Evolutionary conservation across 179 eudicot genomes (phyloP), one percentile per base, ranked within the genome.

Genomic region (Silene noctiflora): DNA sequence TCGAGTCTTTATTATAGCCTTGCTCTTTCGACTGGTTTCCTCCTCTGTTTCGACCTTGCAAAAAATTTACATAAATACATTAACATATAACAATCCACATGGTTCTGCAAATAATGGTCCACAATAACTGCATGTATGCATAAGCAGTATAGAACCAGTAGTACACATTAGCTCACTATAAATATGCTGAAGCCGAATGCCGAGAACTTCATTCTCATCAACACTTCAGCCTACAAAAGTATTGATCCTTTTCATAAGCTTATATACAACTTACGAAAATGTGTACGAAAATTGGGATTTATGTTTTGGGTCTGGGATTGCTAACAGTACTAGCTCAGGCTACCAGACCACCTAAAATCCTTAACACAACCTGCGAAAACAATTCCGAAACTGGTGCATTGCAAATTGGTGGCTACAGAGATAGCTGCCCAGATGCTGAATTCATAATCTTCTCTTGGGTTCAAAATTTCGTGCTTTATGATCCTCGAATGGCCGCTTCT

Each of bases 401-500:
- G 72, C 79, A 25, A 44, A 53, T 78, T 5, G 91, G 85, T 31
- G 77, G 77, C 19, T 90, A 92, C 74, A 29, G 56, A 44, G 83
- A 87, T 1, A 86, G 81, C 22, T 92, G 96, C 71, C 96, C 97
- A 0, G 89, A 88, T 77, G 89, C 89, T 11, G 96, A 92, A 72
- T 76, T 83, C 4, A 79, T 92, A 27, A 76, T 92, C 71, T 88
- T 87, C 75, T 84, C 93, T 0, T 78, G 89, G 89, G 88, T 93
- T 5, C 86, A 80, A 44, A 78, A 77, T 76, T 92, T 89, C 1
- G 83, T 88, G 3, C 64, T 86, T 3, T 83, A 86, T 25, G 97
- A 93, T 67, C 89, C 97, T 14, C 83, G 97, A 20, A 89, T 93
- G 90, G 88, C 94, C 10, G 97, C 97, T 58, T 91, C 96, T 13